A percentile compares a stretch with the other conserved stretches of the same genome.
phyloP scores from a whole-genome alignment of 805 yeast species.

The Lipomyces mesembrius region DNA sequence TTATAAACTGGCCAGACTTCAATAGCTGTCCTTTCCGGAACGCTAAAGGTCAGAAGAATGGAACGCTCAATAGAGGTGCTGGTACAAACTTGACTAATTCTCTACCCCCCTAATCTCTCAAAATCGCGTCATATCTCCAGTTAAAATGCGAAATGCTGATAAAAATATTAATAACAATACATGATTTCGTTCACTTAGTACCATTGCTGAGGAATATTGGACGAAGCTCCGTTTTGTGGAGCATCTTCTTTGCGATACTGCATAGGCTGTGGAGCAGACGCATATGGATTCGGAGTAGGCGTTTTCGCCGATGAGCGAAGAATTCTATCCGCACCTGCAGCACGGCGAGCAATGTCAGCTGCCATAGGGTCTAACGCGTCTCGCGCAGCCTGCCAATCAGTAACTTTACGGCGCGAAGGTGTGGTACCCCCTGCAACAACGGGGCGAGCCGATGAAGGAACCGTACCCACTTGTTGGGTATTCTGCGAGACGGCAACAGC shows the following conservation, averaged over 20 bases:
- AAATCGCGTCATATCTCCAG: neutral
- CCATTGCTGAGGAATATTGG: constrained; percentile 37
- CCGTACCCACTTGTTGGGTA: constrained; percentile 1
- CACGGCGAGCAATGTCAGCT: constrained; percentile 30
- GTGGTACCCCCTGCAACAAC: constrained; percentile 9
- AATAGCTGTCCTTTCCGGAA: neutral
- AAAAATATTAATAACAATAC: neutral
- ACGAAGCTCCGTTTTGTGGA: constrained; percentile 15
- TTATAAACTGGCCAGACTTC: constrained; percentile 1
- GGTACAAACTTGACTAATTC: neutral
- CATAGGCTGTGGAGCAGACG: constrained; percentile 16
- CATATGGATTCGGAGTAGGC: constrained; percentile 9
- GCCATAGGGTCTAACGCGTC: constrained; percentile 28
- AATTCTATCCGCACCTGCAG: constrained; percentile 30
- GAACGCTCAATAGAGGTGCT: neutral
- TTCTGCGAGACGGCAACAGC: constrained; percentile 14
- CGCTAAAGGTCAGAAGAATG: neutral
- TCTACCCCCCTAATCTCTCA: neutral
- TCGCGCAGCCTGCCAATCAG: constrained; percentile 35
- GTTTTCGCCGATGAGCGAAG: constrained; percentile 6
- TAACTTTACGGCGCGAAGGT: constrained; percentile 36
- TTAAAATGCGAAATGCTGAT: neutral
- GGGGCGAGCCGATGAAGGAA: constrained; percentile 4
- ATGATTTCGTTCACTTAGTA: constrained; percentile 14
- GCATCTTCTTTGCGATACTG: constrained; percentile 24